Conservation (phyloP, 176 grass and related monocot species). For the Tillandsia leiboldiana region DNA sequence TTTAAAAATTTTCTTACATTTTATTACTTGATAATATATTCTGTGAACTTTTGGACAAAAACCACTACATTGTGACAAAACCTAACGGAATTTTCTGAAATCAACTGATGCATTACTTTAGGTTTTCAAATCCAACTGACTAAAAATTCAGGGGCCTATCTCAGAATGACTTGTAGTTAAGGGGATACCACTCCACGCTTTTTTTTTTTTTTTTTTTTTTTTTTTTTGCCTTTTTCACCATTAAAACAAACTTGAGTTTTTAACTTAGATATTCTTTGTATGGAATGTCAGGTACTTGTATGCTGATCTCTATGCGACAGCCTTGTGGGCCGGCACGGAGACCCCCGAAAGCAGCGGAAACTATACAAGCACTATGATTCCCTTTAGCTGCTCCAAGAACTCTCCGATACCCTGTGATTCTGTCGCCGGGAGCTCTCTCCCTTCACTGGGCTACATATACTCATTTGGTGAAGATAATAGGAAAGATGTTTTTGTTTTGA, state of each 20-base stretch:
- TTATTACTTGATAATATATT: too few relatives aligned
- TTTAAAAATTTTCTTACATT: too few relatives aligned
- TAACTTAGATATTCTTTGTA: background rate
- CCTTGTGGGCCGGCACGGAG: conserved; percentile 64
- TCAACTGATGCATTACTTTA: background rate
- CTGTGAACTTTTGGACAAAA: too few relatives aligned
- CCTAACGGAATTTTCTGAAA: background rate
- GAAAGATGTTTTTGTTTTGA: conserved; percentile 54
- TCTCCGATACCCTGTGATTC: conserved; percentile 13
- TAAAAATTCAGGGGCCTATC: too few relatives aligned
- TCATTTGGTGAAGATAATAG: conserved; percentile 81
- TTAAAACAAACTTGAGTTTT: too few relatives aligned
- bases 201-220: too few relatives aligned
- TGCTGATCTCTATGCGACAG: conserved; percentile 49
- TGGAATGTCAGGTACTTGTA: conserved; percentile 59
- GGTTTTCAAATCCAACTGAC: background rate
- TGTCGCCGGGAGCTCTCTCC: conserved; percentile 4
- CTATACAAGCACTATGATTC: conserved; percentile 35
- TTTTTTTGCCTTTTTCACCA: too few relatives aligned
- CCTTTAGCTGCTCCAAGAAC: conserved; percentile 17
- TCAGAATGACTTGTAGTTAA: too few relatives aligned
- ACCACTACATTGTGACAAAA: too few relatives aligned
- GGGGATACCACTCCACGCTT: too few relatives aligned
- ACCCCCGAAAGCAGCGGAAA: conserved; percentile 54
- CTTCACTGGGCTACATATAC: conserved; percentile 10